Evolutionary conservation across 2,329 filamentous ascomycete genomes (phyloP).

Genomic region (Aspergillus piperis): DNA sequence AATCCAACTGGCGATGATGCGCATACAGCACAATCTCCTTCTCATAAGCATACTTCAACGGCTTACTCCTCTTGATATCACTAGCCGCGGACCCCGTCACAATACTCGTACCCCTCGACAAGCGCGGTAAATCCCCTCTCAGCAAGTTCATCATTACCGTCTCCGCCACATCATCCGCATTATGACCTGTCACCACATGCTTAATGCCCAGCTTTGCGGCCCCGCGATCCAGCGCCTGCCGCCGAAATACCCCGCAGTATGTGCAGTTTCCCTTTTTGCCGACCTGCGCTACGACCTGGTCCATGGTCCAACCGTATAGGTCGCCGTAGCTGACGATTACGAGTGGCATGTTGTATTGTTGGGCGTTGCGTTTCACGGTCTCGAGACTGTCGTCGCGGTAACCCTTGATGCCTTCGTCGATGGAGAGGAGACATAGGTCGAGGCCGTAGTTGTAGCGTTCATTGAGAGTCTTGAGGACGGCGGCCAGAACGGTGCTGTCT

Average conservation of each 20-base stretch:
- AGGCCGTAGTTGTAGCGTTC: conserved; percentile 84
- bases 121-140: conserved; percentile 80
- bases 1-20: conserved; percentile 93
- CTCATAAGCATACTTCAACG: conserved; percentile 96
- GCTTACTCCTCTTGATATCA: conserved; percentile 93
- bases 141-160: conserved; percentile 97
- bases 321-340: conserved; percentile 92
- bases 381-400: conserved; percentile 95
- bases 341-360: conserved; percentile 86
- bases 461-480: conserved; percentile 91
- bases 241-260: conserved; percentile 93
- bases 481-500: conserved; percentile 93
- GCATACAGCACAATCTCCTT: conserved; percentile 99
- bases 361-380: conserved; percentile 91
- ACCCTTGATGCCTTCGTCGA: conserved; percentile 96
- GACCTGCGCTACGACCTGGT: conserved; percentile 93
- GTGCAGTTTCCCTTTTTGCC: conserved; percentile 99
- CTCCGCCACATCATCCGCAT: conserved; percentile 95
- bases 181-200: conserved; percentile 96
- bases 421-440: conserved; percentile 81
- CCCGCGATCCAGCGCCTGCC: conserved; percentile 90
- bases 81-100: conserved; percentile 75
- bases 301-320: conserved; percentile 99
- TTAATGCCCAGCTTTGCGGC: conserved; percentile 83
- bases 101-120: conserved; percentile 88